Percentiles rank a stretch among this genome's conserved stretches.
These are phyloP conservation scores for Neurospora sp. DNA, from an alignment of 495 filamentous ascomycete genomes.

Conservation along the genomic window DNA sequence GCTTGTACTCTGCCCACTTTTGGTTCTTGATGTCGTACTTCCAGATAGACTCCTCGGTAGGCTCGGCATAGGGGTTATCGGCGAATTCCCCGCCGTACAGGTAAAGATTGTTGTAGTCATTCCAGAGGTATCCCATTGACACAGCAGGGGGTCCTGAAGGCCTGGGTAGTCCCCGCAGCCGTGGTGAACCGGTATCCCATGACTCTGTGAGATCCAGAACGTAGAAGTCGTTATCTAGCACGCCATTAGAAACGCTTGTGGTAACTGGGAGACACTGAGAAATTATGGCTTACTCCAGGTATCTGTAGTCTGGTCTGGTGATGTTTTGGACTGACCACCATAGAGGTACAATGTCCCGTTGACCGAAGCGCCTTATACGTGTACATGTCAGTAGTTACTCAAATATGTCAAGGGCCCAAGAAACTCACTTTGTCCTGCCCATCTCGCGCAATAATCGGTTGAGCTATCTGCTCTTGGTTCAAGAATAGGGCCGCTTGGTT, in stretches of 20 bases:
- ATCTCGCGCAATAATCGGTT: conserved; percentile 54
- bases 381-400: conserved; percentile 5
- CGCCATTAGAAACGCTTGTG: conserved; percentile 12
- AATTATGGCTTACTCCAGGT: conserved; percentile 51
- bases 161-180: conserved; percentile 47
- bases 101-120: conserved; percentile 53
- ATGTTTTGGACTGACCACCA: conserved; percentile 50
- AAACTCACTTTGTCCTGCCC: conserved; percentile 53
- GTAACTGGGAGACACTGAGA: not conserved
- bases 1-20: conserved; percentile 51
- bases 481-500: conserved; percentile 17
- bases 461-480: conserved; percentile 33
- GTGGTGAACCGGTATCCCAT: conserved; percentile 57
- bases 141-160: conserved; percentile 62
- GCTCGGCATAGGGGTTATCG: conserved; percentile 42
- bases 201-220: conserved; percentile 53
- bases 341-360: conserved; percentile 72
- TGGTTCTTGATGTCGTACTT: conserved; percentile 49
- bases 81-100: conserved; percentile 67
- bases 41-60: conserved; percentile 51
- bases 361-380: conserved; percentile 38
- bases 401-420: not conserved
- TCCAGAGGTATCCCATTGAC: conserved; percentile 63
- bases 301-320: conserved; percentile 41
- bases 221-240: conserved; percentile 58